Percentiles rank a stretch among this genome's conserved stretches.
Conservation (phyloP, 139 green algal genomes). For the Picochlorum costavermella region DNA sequence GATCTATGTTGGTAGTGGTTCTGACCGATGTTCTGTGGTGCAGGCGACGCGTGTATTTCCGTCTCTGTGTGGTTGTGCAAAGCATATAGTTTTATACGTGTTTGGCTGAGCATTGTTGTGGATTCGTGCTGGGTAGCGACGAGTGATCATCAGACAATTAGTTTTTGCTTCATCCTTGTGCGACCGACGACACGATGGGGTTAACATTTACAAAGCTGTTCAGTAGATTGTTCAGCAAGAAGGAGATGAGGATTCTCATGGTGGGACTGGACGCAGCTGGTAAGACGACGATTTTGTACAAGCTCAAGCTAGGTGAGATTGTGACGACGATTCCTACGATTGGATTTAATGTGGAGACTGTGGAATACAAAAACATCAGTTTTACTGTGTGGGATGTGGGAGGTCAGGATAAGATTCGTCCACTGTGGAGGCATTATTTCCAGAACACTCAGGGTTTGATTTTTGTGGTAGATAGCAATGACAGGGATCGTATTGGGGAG, state of each 20-base stretch:
- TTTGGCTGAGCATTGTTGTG: too few relatives aligned
- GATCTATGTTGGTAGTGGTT: too few relatives aligned
- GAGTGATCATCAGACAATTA: too few relatives aligned
- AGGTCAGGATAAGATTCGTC: conserved; percentile 90
- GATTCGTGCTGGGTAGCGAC: too few relatives aligned
- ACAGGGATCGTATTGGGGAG: conserved; percentile 90
- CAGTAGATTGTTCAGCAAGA: conserved; percentile 78
- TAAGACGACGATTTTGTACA: conserved; percentile 99
- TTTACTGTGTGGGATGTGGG: conserved; percentile 97
- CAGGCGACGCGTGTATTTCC: too few relatives aligned
- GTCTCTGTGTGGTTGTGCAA: too few relatives aligned
- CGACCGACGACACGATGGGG: conserved; percentile 60
- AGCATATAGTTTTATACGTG: too few relatives aligned
- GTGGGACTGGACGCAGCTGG: conserved; percentile 94
- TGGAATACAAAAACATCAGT: conserved; percentile 90
- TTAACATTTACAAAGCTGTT: conserved; percentile 93
- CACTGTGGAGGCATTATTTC: conserved; percentile 96
- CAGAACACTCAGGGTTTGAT: conserved; percentile 98
- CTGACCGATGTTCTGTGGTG: too few relatives aligned
- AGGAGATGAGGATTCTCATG: conserved; percentile 99
- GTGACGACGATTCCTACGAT: conserved; percentile 98
- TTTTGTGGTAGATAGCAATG: conserved; percentile 98
- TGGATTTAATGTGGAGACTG: conserved; percentile 92
- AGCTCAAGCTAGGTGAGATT: conserved; percentile 98
- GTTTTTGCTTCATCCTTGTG: too few relatives aligned